A percentile compares a stretch with the other conserved stretches of the same genome.
Conservation (phyloP, 352 stramenopile species). For the Blastocystis sp. region DNA sequence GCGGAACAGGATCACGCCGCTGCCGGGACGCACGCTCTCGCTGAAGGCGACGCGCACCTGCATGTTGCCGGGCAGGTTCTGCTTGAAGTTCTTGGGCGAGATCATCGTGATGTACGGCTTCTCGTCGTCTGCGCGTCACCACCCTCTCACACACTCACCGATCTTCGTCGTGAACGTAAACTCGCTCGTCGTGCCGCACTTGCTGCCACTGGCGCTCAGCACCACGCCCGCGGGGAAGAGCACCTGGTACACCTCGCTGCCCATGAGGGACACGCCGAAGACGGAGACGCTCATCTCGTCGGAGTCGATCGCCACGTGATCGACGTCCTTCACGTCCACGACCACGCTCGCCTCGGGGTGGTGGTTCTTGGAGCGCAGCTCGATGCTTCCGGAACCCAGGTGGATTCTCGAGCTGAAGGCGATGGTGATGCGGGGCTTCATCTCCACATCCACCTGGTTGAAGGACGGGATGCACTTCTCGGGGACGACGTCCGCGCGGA, state of each 20-base stretch:
- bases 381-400: slow-evolving; percentile 23
- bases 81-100: slow-evolving; percentile 40
- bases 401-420: slow-evolving; percentile 27
- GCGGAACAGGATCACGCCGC: slow-evolving; percentile 6
- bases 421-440: slow-evolving; percentile 39
- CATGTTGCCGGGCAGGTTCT: slow-evolving; percentile 4
- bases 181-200: not conserved
- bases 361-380: not conserved
- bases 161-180: slow-evolving; percentile 32
- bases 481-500: slow-evolving; percentile 35
- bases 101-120: slow-evolving; percentile 53
- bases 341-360: slow-evolving; percentile 5
- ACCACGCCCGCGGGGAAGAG: slow-evolving; percentile 16
- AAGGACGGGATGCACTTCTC: slow-evolving; percentile 13
- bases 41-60: slow-evolving; percentile 23
- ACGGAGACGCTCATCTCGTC: slow-evolving; percentile 12
- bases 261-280: slow-evolving; percentile 17
- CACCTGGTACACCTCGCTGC: slow-evolving; percentile 41
- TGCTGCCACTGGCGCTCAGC: slow-evolving; percentile 41
- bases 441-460: not conserved
- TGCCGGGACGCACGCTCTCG: slow-evolving; percentile 18
- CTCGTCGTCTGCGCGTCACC: slow-evolving; percentile 18
- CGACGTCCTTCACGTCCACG: slow-evolving; percentile 34
- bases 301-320: slow-evolving; percentile 8
- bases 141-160: not conserved